Evolutionary conservation across 2,329 filamentous ascomycete species (phyloP).

Genomic region (Bipolaris cookei): DNA sequence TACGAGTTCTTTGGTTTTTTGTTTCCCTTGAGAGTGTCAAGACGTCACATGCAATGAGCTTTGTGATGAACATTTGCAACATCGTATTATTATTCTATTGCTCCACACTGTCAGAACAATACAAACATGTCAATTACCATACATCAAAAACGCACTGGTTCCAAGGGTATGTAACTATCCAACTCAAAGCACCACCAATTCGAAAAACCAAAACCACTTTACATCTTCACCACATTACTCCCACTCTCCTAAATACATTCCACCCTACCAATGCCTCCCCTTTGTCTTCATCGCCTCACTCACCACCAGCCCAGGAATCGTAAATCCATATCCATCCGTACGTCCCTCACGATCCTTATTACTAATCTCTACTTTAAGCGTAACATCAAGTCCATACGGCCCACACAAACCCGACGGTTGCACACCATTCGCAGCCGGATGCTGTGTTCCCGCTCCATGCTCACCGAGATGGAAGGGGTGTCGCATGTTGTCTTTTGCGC

Average conservation of each 20-base stretch:
- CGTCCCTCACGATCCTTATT: conserved; percentile 52
- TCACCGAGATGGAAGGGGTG: conserved; percentile 77
- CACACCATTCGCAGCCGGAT: conserved; percentile 69
- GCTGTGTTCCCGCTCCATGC: conserved; percentile 74
- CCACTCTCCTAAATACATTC: not conserved
- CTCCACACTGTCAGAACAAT: not conserved
- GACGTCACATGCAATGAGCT: too few relatives aligned
- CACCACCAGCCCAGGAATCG: conserved; percentile 53
- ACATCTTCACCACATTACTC: not conserved
- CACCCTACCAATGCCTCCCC: conserved; percentile 31
- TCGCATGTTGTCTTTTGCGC: conserved; percentile 65
- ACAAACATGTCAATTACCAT: too few relatives aligned
- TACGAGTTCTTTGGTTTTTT: too few relatives aligned
- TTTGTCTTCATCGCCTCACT: conserved; percentile 20
- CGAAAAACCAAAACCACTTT: not conserved
- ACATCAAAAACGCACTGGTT: not conserved
- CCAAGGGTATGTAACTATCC: not conserved
- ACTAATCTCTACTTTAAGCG: conserved; percentile 57
- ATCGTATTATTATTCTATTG: not conserved
- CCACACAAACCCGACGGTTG: conserved; percentile 53
- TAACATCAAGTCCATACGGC: conserved; percentile 54
- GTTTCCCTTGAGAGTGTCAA: too few relatives aligned
- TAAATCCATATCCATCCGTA: conserved; percentile 59
- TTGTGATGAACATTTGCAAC: too few relatives aligned
- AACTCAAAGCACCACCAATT: not conserved